Evolutionary conservation across 2,329 filamentous ascomycete species (phyloP), one percentile per base, ranked within the genome.

Genomic region (Uncinocarpus reesii): DNA sequence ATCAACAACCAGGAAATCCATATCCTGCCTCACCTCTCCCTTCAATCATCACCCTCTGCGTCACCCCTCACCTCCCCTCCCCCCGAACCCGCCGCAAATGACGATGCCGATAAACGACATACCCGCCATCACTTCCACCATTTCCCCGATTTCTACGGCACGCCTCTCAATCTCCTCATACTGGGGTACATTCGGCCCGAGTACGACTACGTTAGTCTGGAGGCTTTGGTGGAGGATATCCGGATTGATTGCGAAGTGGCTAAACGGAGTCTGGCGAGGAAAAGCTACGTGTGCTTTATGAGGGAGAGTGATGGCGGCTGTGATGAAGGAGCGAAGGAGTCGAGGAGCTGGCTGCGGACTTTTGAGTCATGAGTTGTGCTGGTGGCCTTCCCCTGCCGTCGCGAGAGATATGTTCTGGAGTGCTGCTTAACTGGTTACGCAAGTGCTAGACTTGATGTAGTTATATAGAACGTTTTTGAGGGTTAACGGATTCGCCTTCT

Each of bases 141-240:
- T 35, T 49, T 69, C 32, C 70, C 74, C 32, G 88, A 96, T 63
- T 98, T 98, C 64, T 96, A 96, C 69, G 85, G 78, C 53, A 77
- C 76, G 4, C 78, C 80, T 56, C 83, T 96, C 73, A 81, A 86
- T 35, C 71, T 96, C 13, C 66, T 88, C 20, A 80, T 98, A 42
- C 65, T 90, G 52, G 92, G 89, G 24, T 96, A 86, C 65, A 88
- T 98, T 53, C 77, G 92, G 46, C 83, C 86, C 7, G 92, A 96
- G 69, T 81, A 78, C 62, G 86, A 96, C 70, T 98, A 98, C 69
- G 79, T 81, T 52, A 83, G 78, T 53, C 74, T 87, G 57, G 89
- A 95, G 54, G 84, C 82, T 28, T 72, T 96, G 62, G 79, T 96
- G 37, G 78, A 83, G 58, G 92, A 98, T 69, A 98, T 98, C 62